phyloP scores from a whole-genome alignment of 805 yeast genomes.

The Yarrowia keelungensis region DNA sequence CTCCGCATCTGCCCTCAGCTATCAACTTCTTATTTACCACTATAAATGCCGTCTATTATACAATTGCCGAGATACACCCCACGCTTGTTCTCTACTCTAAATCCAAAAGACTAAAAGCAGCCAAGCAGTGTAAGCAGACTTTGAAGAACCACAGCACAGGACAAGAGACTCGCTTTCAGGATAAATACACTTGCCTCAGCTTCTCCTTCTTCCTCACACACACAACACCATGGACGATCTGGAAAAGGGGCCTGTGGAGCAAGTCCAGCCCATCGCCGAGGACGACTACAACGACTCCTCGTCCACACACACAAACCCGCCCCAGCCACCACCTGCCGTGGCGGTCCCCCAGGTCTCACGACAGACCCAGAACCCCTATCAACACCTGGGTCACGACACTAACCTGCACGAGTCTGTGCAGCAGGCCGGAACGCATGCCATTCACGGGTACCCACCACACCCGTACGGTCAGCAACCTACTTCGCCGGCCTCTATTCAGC shows the following conservation, averaged over 20 bases:
- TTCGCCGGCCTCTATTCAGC: slow-evolving; percentile 24
- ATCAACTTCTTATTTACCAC: too few relatives aligned
- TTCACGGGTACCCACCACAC: slow-evolving; percentile 3
- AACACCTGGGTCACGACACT: slow-evolving; percentile 1
- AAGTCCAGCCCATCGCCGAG: neutral
- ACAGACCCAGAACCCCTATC: slow-evolving; percentile 38
- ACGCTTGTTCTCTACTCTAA: slow-evolving; percentile 27
- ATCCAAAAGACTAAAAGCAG: slow-evolving; percentile 5
- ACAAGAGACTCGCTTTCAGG: too few relatives aligned
- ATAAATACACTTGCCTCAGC: neutral
- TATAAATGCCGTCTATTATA: neutral
- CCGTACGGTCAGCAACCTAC: neutral
- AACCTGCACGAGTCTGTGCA: slow-evolving; percentile 3
- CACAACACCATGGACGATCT: slow-evolving; percentile 20
- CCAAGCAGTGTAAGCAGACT: neutral
- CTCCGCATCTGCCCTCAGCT: too few relatives aligned
- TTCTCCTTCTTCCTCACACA: neutral
- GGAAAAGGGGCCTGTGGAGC: slow-evolving; percentile 27
- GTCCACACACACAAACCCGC: slow-evolving; percentile 24
- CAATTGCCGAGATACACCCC: slow-evolving; percentile 9
- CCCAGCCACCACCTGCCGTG: slow-evolving; percentile 35
- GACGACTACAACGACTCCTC: slow-evolving; percentile 7
- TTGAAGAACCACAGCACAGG: neutral
- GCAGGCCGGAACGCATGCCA: slow-evolving; percentile 2
- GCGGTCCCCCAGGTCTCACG: slow-evolving; percentile 1